Evolutionary conservation across 768 basidiomycete genomes (phyloP), one percentile per base, ranked within the genome.

Genomic region (Lanmaoa rubissima): DNA sequence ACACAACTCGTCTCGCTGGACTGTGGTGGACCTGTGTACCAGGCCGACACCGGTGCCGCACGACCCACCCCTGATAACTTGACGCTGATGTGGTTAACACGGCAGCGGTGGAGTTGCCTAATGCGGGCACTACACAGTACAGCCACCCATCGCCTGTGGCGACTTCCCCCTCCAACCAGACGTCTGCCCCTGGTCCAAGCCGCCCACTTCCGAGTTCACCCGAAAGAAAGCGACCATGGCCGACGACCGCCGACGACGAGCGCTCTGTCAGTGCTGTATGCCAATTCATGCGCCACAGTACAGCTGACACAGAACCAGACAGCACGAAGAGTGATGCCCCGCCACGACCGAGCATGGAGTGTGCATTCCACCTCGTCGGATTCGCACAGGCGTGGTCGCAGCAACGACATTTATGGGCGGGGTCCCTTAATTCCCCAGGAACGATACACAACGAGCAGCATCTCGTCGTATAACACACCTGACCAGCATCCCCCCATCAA

Each of bases 401-500:
- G 48, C 9, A 36, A n/a, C 17, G 40, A 48, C 1, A 32, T 61
- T 17, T 24, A 7, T 26, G 66, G 63, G 4, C 54, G 70, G 2
- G 69, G 69, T 0, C 62, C 50, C 10, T 4, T 39, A 10, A 61
- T 71, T 21, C 69, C 69, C 19, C 69, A 73, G 35, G 56, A 59
- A 5, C 56, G 55, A 10, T 71, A 71, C 28, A 53, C 45, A 3
- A 62, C 65, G 0, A 59, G 54, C 13, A 61, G 54, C n/a, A 56
- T 61, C 2, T 44, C 54, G 10, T 21, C 46, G 3, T 60, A 50
- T 8, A 58, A 46, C 28, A 26, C 46, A 2, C 38, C 54, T 19
- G 28, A 57, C 2, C 73, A 86, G 26, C 82, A 84, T 62, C 69
- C 65, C 2, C 81, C 82, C 1, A 83, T 91, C 55, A 77, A 77